Conservation (phyloP, 2,329 filamentous ascomycete species). For the Cladosporium sp. region DNA sequence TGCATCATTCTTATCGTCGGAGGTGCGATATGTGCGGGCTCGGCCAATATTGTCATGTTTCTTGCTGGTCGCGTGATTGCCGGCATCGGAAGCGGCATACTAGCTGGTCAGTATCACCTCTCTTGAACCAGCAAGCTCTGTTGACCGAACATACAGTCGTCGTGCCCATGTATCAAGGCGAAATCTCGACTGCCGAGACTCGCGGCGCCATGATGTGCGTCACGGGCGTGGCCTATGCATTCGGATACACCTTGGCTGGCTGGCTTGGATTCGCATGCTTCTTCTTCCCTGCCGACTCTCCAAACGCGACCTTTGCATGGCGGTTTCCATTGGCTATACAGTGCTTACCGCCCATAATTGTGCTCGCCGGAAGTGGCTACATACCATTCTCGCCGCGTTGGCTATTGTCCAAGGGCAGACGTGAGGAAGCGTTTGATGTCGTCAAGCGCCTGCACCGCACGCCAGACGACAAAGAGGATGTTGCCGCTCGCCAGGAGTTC, state of each 20-base stretch:
- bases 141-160: slow-evolving; percentile 15
- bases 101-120: slow-evolving; percentile 30
- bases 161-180: slow-evolving; percentile 44
- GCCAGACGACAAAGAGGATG: slow-evolving; percentile 43
- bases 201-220: slow-evolving; percentile 46
- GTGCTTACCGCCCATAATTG: slow-evolving; percentile 43
- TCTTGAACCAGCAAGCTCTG: too few relatives aligned
- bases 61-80: too few relatives aligned
- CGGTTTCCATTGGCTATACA: slow-evolving; percentile 51
- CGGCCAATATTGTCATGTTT: too few relatives aligned
- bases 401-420: slow-evolving; percentile 46
- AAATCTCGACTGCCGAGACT: slow-evolving; percentile 43
- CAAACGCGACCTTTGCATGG: slow-evolving; percentile 46
- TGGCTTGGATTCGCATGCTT: slow-evolving; percentile 48
- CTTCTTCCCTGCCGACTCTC: slow-evolving; percentile 39
- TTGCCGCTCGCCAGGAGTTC: slow-evolving; percentile 44
- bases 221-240: slow-evolving; percentile 46
- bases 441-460: slow-evolving; percentile 49
- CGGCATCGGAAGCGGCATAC: slow-evolving; percentile 24
- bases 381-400: slow-evolving; percentile 49
- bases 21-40: too few relatives aligned
- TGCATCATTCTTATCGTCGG: too few relatives aligned
- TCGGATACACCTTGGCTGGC: slow-evolving; percentile 44
- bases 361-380: slow-evolving; percentile 43
- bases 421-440: slow-evolving; percentile 45